Conservation (phyloP, 192 early-diverging fungal genomes). For the Backusella sp. region DNA sequence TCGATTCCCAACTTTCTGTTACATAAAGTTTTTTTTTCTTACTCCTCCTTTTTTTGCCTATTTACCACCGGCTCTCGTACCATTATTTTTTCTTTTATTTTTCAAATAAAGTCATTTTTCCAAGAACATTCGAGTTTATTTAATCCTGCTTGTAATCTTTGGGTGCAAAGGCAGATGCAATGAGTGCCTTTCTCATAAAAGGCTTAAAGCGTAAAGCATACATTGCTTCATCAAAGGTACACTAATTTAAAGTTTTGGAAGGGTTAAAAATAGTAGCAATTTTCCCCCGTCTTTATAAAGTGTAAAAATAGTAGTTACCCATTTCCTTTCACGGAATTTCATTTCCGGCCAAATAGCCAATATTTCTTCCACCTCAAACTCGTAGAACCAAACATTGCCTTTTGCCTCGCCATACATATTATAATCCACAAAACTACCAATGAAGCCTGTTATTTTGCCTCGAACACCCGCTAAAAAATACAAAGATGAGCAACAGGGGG, state of each 20-base stretch:
- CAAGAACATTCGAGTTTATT: background rate
- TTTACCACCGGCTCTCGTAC: background rate
- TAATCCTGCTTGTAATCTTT: background rate
- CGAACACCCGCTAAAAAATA: conserved; percentile 41
- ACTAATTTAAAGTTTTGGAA: conserved; percentile 2
- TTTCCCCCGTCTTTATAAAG: background rate
- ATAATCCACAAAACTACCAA: conserved; percentile 48
- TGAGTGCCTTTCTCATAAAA: conserved; percentile 15
- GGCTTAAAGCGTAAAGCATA: conserved; percentile 11
- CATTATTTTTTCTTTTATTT: background rate
- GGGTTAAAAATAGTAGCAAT: background rate
- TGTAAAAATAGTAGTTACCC: conserved; percentile 13
- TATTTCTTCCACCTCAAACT: conserved; percentile 52
- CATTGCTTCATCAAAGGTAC: conserved; percentile 24
- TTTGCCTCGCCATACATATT: conserved; percentile 33
- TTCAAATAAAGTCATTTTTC: background rate
- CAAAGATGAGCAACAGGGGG: background rate
- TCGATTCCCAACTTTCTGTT: background rate
- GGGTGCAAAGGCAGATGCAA: background rate
- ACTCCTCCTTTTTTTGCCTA: background rate
- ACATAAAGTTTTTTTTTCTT: background rate
- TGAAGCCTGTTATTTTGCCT: conserved; percentile 40
- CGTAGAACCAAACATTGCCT: conserved; percentile 46
- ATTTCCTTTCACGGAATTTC: conserved; percentile 24
- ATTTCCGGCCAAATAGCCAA: conserved; percentile 55